Evolutionary conservation across 1,284 basidiomycete genomes (phyloP).

Genomic region (Rhizoctonia solani): DNA sequence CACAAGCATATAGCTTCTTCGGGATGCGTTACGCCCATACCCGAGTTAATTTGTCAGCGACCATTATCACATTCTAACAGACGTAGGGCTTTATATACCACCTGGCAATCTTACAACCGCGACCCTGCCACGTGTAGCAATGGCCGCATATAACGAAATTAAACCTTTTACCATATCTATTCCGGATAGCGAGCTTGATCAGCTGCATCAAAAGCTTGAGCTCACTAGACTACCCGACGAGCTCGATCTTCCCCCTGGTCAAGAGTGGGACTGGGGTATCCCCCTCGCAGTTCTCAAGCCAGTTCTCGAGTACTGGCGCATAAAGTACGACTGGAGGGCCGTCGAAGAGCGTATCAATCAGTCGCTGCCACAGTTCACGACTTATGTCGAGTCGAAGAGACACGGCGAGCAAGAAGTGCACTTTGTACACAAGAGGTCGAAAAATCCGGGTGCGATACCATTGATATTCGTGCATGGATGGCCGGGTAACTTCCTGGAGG

Average conservation of each 20-base stretch:
- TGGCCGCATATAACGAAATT: not conserved
- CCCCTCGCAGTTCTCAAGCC: slow-evolving; percentile 21
- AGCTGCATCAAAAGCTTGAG: slow-evolving; percentile 8
- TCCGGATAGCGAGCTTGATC: slow-evolving; percentile 17
- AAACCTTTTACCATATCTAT: slow-evolving; percentile 19
- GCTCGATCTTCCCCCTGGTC: slow-evolving; percentile 24
- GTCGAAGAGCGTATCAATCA: slow-evolving; percentile 30
- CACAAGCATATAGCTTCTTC: too few species aligned
- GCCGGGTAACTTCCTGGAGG: slow-evolving; percentile 36
- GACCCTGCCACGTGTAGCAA: not conserved
- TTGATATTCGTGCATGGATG: slow-evolving; percentile 34
- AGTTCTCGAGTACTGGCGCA: slow-evolving; percentile 34
- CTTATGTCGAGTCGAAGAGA: slow-evolving; percentile 18
- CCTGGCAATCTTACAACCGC: too few species aligned
- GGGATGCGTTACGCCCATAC: too few species aligned
- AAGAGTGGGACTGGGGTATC: slow-evolving; percentile 35
- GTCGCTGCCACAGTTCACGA: slow-evolving; percentile 35
- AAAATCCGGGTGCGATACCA: slow-evolving; percentile 26
- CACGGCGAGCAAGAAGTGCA: slow-evolving; percentile 29
- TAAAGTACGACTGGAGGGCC: slow-evolving; percentile 27
- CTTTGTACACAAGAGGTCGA: slow-evolving; percentile 31
- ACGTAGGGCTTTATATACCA: too few species aligned
- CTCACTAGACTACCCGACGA: slow-evolving; percentile 34
- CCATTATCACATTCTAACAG: too few species aligned
- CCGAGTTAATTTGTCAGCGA: too few species aligned